Base-by-base conservation (phyloP, 169 alveolate genomes). In the Plasmodium cynomolgi region DNA sequence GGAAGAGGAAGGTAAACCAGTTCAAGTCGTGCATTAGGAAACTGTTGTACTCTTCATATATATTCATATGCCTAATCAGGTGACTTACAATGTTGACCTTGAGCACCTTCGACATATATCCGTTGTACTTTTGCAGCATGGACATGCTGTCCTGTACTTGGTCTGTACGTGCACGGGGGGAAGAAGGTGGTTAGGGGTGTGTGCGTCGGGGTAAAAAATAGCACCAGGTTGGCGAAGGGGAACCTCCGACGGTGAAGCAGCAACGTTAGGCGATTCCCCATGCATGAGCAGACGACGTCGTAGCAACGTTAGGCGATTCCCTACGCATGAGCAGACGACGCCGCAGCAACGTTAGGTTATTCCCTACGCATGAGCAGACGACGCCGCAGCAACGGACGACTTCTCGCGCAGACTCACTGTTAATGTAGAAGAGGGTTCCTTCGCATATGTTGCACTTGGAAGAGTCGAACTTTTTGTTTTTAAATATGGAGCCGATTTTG, bases 1-100 rank as follows among this genome's bases (percentile, higher is more conserved):
- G 41, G 44, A 86, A 75, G 20, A 86, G 81, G 29, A 86, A 86
- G 2, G 93, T 86, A 26, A 75, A 86, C 93, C 93, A 86, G 44
- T 86, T 75, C 47, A 75, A 34, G 39, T 86, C 93, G 81, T 86
- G 93, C 93, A 86, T 86, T 50, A 86, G 68, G 73, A 74, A 86
- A 37, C 44, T 86, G 47, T 44, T 34, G 71, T 86, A 86, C 44
- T 79, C 85, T 33, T 86, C 93, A 71, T 23, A 86, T 54, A 86
- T 77, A 56, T 86, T 20, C 86, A 86, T 74, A 47, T 29, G 2
- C 31, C 62, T 29, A 33, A 79, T 77, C 15, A 86, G 44, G 13
- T 29, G 31, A 17, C 85, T 86, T 31, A 86, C 29, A 26, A 37
- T n/a, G 44, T 77, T 86, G 3, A 86, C 81, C 31, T 86, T 74